Evolutionary conservation across 768 basidiomycete genomes (phyloP).

Genomic region (Pleurotus citrinopileatus): DNA sequence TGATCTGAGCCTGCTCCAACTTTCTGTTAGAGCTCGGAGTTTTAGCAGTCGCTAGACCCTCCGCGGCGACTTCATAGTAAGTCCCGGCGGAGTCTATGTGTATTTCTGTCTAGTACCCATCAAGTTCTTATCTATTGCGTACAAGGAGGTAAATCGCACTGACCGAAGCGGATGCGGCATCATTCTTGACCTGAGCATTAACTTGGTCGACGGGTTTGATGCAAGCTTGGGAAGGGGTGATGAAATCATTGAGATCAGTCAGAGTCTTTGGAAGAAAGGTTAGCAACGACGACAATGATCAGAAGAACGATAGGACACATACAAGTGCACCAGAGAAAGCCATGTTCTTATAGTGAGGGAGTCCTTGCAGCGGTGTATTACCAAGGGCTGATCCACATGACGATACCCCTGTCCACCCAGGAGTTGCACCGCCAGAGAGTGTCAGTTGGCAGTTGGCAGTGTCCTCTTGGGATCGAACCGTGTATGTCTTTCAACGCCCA

Average conservation of each 20-base stretch:
- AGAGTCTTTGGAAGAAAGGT: too few relatives aligned
- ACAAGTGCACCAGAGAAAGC: constrained; percentile 87
- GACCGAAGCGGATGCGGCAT: constrained; percentile 36
- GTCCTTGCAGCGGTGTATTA: background rate
- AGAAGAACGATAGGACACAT: constrained; percentile 5
- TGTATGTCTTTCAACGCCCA: too few relatives aligned
- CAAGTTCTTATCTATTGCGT: background rate
- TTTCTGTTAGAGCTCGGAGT: constrained; percentile 41
- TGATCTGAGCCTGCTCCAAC: constrained; percentile 92
- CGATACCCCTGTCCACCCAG: background rate
- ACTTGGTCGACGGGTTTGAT: constrained; percentile 84
- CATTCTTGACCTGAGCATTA: constrained; percentile 26
- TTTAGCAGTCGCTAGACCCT: constrained; percentile 13
- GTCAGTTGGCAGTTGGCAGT: too few relatives aligned
- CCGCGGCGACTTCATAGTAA: constrained; percentile 78
- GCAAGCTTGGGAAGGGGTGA: constrained; percentile 94
- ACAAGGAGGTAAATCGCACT: constrained; percentile 10
- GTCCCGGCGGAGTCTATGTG: constrained; percentile 79
- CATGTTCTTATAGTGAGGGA: constrained; percentile 43
- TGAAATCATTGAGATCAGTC: constrained; percentile 95
- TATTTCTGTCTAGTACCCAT: constrained; percentile 75
- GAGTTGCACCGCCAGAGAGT: too few relatives aligned
- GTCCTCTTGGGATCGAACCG: too few relatives aligned
- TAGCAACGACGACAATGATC: too few relatives aligned
- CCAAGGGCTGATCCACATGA: background rate